A percentile compares a stretch with the other conserved stretches of the same genome.
phyloP scores from a whole-genome alignment of 306 rosid species.

The Senna siamea region DNA sequence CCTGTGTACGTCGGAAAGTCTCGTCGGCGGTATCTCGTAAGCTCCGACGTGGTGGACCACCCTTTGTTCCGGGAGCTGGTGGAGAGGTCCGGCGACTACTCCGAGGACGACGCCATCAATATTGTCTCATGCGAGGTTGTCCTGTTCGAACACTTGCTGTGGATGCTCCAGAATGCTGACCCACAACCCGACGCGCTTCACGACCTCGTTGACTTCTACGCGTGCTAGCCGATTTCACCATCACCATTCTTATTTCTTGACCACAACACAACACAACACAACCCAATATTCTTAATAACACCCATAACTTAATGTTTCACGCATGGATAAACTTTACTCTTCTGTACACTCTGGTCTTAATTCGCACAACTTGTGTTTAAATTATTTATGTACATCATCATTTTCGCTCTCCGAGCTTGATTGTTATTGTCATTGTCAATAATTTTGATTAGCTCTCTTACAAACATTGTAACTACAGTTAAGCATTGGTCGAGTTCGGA shows the following conservation, averaged over 20 bases:
- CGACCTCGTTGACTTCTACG: conserved; percentile 76
- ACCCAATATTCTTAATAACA: too few species aligned
- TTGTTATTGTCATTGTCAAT: background rate
- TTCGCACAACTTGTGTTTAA: too few species aligned
- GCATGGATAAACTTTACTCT: too few species aligned
- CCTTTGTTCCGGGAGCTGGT: conserved; percentile 72
- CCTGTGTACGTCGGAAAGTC: conserved; percentile 74
- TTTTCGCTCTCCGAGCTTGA: background rate
- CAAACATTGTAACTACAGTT: too few species aligned
- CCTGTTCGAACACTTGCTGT: conserved; percentile 72
- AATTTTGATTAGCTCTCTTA: background rate
- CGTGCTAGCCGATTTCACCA: conserved; percentile 46
- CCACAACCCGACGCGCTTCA: conserved; percentile 70
- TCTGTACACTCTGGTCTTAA: too few species aligned
- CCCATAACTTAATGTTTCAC: too few species aligned
- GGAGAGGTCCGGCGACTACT: conserved; percentile 49
- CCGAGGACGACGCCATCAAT: conserved; percentile 38
- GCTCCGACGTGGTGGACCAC: conserved; percentile 56
- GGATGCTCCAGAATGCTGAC: conserved; percentile 86
- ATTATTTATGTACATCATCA: background rate
- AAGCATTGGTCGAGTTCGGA: too few species aligned
- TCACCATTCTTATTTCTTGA: too few species aligned
- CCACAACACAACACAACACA: too few species aligned
- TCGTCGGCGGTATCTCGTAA: conserved; percentile 62
- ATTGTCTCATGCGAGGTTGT: conserved; percentile 80